Percentiles rank a stretch among this genome's conserved stretches.
Conservation (phyloP, 2,329 filamentous ascomycete genomes). For the Emydomyces testavorans region DNA sequence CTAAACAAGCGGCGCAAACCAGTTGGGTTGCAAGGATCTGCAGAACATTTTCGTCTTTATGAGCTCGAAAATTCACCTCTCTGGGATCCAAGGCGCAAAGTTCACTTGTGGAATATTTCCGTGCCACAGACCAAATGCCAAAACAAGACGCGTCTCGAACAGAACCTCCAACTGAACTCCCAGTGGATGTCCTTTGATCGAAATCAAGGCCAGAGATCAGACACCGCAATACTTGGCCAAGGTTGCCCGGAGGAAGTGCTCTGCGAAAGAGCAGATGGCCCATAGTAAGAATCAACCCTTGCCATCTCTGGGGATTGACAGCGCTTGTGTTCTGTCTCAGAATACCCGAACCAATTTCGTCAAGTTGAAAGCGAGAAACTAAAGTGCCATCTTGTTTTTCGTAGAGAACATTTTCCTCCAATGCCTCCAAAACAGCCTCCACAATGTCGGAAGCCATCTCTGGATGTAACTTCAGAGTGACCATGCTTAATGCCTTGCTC, state of each 20-base stretch:
- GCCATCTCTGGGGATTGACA: constrained; percentile 78
- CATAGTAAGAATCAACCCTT: constrained; percentile 78
- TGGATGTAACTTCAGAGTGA: constrained; percentile 65
- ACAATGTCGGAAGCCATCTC: constrained; percentile 80
- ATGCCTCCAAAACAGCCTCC: constrained; percentile 64
- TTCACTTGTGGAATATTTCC: constrained; percentile 73
- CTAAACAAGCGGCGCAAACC: constrained; percentile 68
- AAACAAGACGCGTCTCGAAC: constrained; percentile 94
- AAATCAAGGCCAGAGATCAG: constrained; percentile 73
- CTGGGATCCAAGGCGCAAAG: constrained; percentile 49
- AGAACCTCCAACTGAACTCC: constrained; percentile 75
- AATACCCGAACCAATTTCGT: constrained; percentile 28
- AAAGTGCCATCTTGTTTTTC: constrained; percentile 37
- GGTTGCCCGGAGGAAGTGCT: constrained; percentile 58
- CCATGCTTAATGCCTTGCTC: constrained; percentile 81
- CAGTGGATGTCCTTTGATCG: constrained; percentile 74
- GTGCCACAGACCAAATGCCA: constrained; percentile 82
- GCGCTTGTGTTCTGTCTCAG: constrained; percentile 51
- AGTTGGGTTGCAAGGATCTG: constrained; percentile 73
- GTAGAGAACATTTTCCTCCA: constrained; percentile 51
- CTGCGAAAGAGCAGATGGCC: constrained; percentile 76
- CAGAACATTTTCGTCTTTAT: constrained; percentile 40
- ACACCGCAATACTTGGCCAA: constrained; percentile 63
- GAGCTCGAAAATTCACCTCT: constrained; percentile 23
- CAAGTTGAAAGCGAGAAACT: constrained; percentile 27